Base-by-base conservation (phyloP, 345 rosid species). In the Murraya paniculata region DNA sequence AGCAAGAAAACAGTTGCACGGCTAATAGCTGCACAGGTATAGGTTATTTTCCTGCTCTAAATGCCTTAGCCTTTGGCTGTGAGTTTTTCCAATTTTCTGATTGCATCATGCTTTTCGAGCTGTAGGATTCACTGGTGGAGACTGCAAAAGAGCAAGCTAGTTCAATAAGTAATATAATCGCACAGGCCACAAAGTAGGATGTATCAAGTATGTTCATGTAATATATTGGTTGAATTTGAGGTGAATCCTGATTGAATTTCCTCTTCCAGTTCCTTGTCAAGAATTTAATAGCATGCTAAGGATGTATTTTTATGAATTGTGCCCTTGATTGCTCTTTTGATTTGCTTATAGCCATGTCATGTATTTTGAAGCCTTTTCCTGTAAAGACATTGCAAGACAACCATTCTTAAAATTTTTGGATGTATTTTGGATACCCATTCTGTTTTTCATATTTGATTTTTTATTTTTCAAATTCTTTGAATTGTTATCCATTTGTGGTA, bases 1-100 rank as follows among this genome's bases (percentile, higher is more conserved):
- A 96, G 99, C 89, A 96, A 96, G 87, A 96, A 96, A 78, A 94
- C 94, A 14, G 90, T 92, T 36, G 97, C 98, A 58, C 87, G 94
- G 85, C 81, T 92, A 74, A 90, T 96, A 74, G 90, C 95, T 59
- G 94, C 98, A 0, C 98, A 94, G 97, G 98, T 92, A 82, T 60
- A 38, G 22, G 24, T 64, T 22, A 16, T 41, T 80, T 61, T 36
- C 64, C 27, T 53, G 72, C 10, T 67, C 74, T 8, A 28, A 30
- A 11, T 60, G 35, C 24, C 41, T 81, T 64, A 38, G 27, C 24
- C 41, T 81, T 64, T 50, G 27, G 59, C 48, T 74, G 60, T 78
- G 53, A 56, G 9, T 25, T 57, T 36, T 56, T 68, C 22, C 5
- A 8, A 41, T 25, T 75, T 66, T 60, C 56, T 33, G n/a, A 76